A percentile compares a stretch with the other conserved stretches of the same genome.
These are phyloP conservation scores for Corymbia maculata DNA, from an alignment of 345 rosid species.

Conservation along the genomic window DNA sequence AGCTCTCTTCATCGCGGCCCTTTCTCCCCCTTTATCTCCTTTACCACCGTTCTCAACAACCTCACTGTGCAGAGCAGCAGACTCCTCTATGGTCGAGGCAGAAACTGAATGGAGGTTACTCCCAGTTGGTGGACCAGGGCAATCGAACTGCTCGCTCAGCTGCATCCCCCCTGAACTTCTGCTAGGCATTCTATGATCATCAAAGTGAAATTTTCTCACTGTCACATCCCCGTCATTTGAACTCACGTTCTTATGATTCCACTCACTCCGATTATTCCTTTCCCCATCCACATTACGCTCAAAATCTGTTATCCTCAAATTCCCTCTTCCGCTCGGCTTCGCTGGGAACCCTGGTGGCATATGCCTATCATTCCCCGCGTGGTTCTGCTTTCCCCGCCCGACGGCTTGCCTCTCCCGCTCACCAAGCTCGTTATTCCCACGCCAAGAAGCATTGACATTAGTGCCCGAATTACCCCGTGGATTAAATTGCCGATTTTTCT, in stretches of 20 bases:
- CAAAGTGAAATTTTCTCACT: constrained; percentile 3
- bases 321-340: constrained; percentile 18
- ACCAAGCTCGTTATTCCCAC: constrained; percentile 11
- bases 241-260: constrained; percentile 8
- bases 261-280: constrained; percentile 14
- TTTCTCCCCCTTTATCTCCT: background rate
- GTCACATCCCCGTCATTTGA: constrained; percentile 3
- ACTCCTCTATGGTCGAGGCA: constrained; percentile 31
- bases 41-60: constrained; percentile 5
- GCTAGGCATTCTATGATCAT: constrained; percentile 19
- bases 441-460: constrained; percentile 9
- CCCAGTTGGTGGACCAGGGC: constrained; percentile 51
- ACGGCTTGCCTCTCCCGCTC: constrained; percentile 15
- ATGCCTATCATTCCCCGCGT: constrained; percentile 14
- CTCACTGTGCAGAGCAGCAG: constrained; percentile 23
- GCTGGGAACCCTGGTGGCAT: constrained; percentile 35
- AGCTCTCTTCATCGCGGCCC: background rate
- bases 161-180: constrained; percentile 12
- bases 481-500: constrained; percentile 21
- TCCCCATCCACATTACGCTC: constrained; percentile 18
- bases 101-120: constrained; percentile 44
- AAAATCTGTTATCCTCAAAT: constrained; percentile 20
- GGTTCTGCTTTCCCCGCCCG: constrained; percentile 29
- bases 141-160: constrained; percentile 50
- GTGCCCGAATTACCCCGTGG: constrained; percentile 8